These are phyloP conservation scores for Phtheirospermum japonicum DNA, from an alignment of 257 asterid species.

Conservation along the genomic window DNA sequence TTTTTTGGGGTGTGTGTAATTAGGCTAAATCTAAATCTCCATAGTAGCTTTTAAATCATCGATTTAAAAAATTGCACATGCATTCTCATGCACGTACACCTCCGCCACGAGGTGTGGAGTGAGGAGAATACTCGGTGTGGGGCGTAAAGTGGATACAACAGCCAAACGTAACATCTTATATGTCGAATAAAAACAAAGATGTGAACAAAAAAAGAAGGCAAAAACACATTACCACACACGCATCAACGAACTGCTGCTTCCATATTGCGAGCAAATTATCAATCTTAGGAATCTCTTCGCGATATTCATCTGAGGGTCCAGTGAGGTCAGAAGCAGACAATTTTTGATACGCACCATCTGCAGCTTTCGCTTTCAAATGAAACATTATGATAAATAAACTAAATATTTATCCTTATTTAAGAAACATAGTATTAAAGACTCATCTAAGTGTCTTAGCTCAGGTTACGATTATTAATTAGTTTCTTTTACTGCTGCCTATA, in stretches of 20 bases:
- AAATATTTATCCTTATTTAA: background rate
- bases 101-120: constrained; percentile 3
- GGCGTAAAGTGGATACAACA: background rate
- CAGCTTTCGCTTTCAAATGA: constrained; percentile 24
- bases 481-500: background rate
- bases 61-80: background rate
- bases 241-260: constrained; percentile 77
- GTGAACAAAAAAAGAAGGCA: constrained; percentile 15
- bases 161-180: background rate
- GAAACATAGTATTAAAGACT: background rate
- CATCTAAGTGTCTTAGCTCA: background rate
- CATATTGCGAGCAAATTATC: constrained; percentile 46
- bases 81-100: background rate
- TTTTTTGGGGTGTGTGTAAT: background rate
- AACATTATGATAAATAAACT: constrained; percentile 18
- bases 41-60: background rate
- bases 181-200: background rate
- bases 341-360: constrained; percentile 42
- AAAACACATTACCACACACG: constrained; percentile 50
- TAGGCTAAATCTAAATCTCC: background rate
- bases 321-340: constrained; percentile 41
- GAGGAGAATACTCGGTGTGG: too few species aligned
- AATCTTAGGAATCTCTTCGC: constrained; percentile 35
- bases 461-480: background rate
- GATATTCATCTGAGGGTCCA: constrained; percentile 37